phyloP scores from a whole-genome alignment of 176 grass and related monocot genomes.

The Juncus effusus region DNA sequence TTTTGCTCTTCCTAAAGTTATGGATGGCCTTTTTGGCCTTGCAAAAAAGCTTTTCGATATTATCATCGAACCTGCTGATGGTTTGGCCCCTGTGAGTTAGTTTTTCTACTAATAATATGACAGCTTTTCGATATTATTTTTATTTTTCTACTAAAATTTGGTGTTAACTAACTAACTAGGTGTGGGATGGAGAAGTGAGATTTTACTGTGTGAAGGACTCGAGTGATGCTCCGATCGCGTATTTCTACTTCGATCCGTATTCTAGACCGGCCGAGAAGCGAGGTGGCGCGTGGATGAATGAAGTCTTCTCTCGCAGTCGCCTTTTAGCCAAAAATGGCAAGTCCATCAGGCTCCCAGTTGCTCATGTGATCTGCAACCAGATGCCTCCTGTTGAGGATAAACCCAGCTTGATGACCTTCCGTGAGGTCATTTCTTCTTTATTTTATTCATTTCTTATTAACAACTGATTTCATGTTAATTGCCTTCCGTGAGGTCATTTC shows the following conservation, averaged over 20 bases:
- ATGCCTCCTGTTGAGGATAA: slow-evolving; percentile 89
- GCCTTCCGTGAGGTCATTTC: slow-evolving; percentile 88
- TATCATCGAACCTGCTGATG: slow-evolving; percentile 75
- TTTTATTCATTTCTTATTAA: not conserved
- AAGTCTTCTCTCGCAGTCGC: slow-evolving; percentile 81
- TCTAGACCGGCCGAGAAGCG: slow-evolving; percentile 96
- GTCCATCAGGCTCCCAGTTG: slow-evolving; percentile 76
- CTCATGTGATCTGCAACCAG: slow-evolving; percentile 98
- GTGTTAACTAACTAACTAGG: slow-evolving; percentile 30
- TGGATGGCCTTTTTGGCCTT: slow-evolving; percentile 91
- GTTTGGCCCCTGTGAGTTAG: slow-evolving; percentile 76
- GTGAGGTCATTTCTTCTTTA: slow-evolving; percentile 56
- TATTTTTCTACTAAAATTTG: not conserved
- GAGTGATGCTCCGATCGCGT: slow-evolving; percentile 69
- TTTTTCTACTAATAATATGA: slow-evolving; percentile 6
- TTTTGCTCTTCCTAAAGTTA: slow-evolving; percentile 92
- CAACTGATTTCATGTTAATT: slow-evolving; percentile 39
- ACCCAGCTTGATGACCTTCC: slow-evolving; percentile 98
- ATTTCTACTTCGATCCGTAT: slow-evolving; percentile 98
- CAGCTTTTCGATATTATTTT: not conserved
- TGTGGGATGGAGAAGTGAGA: slow-evolving; percentile 89
- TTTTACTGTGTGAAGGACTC: slow-evolving; percentile 96
- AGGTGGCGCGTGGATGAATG: slow-evolving; percentile 96
- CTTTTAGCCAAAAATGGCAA: slow-evolving; percentile 66
- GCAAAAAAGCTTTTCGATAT: slow-evolving; percentile 91